Evolutionary conservation across 2,329 filamentous ascomycete species (phyloP).

Genomic region (Xylariaceae sp.): DNA sequence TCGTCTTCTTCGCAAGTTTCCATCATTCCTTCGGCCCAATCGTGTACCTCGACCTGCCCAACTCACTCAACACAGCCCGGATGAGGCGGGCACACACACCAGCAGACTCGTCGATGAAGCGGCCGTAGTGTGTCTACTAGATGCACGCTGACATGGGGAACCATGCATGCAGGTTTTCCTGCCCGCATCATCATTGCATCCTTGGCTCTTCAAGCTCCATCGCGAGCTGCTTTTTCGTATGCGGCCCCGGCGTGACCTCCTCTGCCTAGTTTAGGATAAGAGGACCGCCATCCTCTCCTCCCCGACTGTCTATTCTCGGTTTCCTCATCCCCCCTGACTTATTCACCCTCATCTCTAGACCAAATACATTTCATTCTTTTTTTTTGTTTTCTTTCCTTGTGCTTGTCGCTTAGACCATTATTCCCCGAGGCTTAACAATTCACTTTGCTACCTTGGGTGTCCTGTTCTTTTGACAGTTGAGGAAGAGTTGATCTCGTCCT

Average conservation of each 20-base stretch:
- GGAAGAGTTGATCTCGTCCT: slow-evolving; percentile 11
- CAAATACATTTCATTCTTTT: slow-evolving; percentile 27
- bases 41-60: not conserved
- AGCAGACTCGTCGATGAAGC: too few species aligned
- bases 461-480: slow-evolving; percentile 26
- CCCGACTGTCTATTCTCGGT: slow-evolving; percentile 16
- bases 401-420: slow-evolving; percentile 28
- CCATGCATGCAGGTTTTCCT: slow-evolving; percentile 30
- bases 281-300: slow-evolving; percentile 28
- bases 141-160: not conserved
- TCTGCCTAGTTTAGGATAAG: slow-evolving; percentile 31
- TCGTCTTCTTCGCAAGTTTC: not conserved
- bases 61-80: not conserved
- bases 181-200: slow-evolving; percentile 21
- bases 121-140: not conserved
- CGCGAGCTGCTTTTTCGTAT: slow-evolving; percentile 27
- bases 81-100: slow-evolving; percentile 19
- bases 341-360: slow-evolving; percentile 30
- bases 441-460: slow-evolving; percentile 22
- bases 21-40: not conserved
- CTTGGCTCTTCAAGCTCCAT: slow-evolving; percentile 9
- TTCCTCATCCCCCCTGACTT: slow-evolving; percentile 18
- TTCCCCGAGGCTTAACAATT: slow-evolving; percentile 22
- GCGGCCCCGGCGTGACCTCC: slow-evolving; percentile 25
- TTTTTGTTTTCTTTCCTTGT: slow-evolving; percentile 22